phyloP scores from a whole-genome alignment of 495 filamentous ascomycete genomes.

The Astrocystis sublimbata region DNA sequence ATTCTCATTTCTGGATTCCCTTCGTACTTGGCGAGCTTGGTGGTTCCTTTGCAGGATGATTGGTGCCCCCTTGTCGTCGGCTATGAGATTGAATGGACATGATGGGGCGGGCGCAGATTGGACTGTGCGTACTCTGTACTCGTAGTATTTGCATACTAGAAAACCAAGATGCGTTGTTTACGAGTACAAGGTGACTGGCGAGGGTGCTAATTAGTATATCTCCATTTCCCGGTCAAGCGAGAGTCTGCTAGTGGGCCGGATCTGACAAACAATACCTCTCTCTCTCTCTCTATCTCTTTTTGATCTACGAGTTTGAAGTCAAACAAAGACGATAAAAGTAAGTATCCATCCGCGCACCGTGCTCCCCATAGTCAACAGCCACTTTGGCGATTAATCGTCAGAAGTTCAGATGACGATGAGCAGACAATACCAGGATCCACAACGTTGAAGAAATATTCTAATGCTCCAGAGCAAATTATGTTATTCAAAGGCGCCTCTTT shows the following conservation, averaged over 20 bases:
- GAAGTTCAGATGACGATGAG: not conserved
- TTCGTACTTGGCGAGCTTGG: too few relatives aligned
- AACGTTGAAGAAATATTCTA: too few relatives aligned
- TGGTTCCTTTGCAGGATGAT: not conserved
- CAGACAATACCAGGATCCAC: too few relatives aligned
- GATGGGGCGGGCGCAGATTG: conserved; percentile 4
- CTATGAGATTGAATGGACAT: not conserved
- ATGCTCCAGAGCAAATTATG: too few relatives aligned
- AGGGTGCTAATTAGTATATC: not conserved
- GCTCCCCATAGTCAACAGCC: not conserved
- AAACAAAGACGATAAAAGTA: not conserved
- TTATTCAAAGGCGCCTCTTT: too few relatives aligned
- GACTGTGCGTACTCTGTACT: not conserved
- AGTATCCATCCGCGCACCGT: not conserved
- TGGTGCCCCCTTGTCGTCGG: conserved; percentile 2
- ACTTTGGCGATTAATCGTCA: not conserved
- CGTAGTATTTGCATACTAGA: not conserved
- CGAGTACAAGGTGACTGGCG: too few relatives aligned
- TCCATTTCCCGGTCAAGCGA: not conserved
- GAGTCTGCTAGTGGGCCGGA: not conserved
- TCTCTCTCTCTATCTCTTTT: too few relatives aligned
- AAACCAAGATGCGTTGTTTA: not conserved
- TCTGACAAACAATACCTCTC: not conserved
- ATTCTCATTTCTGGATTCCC: conserved; percentile 13
- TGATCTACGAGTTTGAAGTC: not conserved